phyloP scores from a whole-genome alignment of 2,329 filamentous ascomycete species.

The Ceratocystiopsis minuta region DNA sequence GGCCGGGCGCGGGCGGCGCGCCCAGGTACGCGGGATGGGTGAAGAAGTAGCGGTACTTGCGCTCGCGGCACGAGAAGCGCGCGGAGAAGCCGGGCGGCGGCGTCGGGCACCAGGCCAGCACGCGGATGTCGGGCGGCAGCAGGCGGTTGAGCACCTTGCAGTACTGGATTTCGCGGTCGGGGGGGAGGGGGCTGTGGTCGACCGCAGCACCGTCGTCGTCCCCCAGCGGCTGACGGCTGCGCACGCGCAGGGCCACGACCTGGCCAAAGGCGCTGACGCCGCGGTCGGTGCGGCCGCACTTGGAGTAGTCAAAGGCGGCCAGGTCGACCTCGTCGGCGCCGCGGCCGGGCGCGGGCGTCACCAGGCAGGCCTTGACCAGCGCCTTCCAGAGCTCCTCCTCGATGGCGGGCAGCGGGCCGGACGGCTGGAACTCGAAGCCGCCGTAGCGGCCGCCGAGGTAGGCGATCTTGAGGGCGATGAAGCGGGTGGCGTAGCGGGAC shows the following conservation, averaged over 20 bases:
- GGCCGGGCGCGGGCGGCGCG: constrained; percentile 34
- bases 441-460: constrained; percentile 86
- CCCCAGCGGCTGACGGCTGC: constrained; percentile 31
- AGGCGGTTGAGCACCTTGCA: constrained; percentile 68
- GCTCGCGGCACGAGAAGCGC: constrained; percentile 78
- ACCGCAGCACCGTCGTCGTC: constrained; percentile 34
- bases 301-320: constrained; percentile 76
- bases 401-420: constrained; percentile 58
- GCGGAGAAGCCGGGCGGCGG: constrained; percentile 71
- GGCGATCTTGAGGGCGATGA: constrained; percentile 81
- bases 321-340: constrained; percentile 48
- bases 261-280: constrained; percentile 96
- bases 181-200: constrained; percentile 3
- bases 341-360: constrained; percentile 42
- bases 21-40: constrained; percentile 72
- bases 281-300: constrained; percentile 82
- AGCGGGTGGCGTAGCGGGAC: constrained; percentile 62
- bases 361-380: constrained; percentile 61
- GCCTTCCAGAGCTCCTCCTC: constrained; percentile 93
- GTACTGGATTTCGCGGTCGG: constrained; percentile 53
- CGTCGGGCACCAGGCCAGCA: constrained; percentile 82
- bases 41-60: constrained; percentile 94
- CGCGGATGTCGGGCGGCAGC: constrained; percentile 72
- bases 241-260: constrained; percentile 67
- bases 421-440: constrained; percentile 74